Evolutionary conservation across 495 filamentous ascomycete genomes (phyloP).

Genomic region (Terfezia boudieri): DNA sequence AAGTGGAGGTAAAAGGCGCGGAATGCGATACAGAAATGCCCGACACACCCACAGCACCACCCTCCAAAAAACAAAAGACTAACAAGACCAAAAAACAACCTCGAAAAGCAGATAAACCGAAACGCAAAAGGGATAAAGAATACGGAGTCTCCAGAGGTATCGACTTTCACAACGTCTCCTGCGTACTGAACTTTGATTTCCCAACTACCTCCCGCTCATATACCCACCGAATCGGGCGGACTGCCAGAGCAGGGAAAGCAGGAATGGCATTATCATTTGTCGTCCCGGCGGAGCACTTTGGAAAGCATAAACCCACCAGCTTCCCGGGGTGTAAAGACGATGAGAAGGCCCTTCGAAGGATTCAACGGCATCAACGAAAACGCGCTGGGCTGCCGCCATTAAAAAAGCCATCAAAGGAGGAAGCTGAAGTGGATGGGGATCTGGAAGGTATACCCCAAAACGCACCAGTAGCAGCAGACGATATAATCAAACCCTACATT

Average conservation of each 20-base stretch:
- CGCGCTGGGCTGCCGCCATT: constrained; percentile 23
- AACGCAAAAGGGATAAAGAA: constrained; percentile 55
- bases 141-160: constrained; percentile 85
- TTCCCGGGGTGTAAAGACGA: constrained; percentile 52
- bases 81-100: constrained; percentile 9
- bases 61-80: constrained; percentile 4
- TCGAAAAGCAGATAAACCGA: constrained; percentile 10
- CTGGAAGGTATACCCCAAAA: no score
- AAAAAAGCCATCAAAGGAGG: not conserved
- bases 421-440: no score
- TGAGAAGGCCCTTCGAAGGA: constrained; percentile 55
- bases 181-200: constrained; percentile 92
- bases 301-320: constrained; percentile 73
- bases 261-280: constrained; percentile 94
- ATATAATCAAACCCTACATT: constrained; percentile 64
- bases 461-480: constrained; percentile 1
- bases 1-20: constrained; percentile 5
- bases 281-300: constrained; percentile 52
- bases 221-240: constrained; percentile 84
- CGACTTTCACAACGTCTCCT: constrained; percentile 87
- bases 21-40: constrained; percentile 17
- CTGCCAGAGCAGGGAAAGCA: constrained; percentile 66
- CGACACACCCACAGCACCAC: constrained; percentile 11
- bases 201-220: constrained; percentile 77
- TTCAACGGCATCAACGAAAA: constrained; percentile 47